Percentiles rank a stretch among this genome's conserved stretches.
Conservation (phyloP, 2,329 filamentous ascomycete genomes). For the Claviceps sorghi region DNA sequence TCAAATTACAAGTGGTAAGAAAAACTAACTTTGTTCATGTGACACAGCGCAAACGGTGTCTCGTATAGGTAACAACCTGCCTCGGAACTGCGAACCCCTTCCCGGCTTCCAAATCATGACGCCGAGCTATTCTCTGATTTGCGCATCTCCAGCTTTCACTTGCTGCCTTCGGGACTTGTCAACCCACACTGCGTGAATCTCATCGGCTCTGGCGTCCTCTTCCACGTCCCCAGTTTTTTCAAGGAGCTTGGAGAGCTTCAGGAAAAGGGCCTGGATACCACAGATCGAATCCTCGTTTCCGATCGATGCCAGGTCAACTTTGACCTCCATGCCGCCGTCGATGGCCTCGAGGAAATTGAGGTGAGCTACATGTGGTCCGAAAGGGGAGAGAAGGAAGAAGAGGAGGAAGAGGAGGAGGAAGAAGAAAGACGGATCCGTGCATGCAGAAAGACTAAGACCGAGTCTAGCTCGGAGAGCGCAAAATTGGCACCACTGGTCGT, state of each 20-base stretch:
- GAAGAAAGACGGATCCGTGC: not conserved
- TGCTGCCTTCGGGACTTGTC: constrained; percentile 56
- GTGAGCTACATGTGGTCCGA: constrained; percentile 20
- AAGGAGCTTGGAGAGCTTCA: constrained; percentile 26
- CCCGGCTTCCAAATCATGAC: not conserved
- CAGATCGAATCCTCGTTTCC: constrained; percentile 43
- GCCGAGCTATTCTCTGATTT: not conserved
- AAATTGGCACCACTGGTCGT: constrained; percentile 23
- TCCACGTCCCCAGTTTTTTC: constrained; percentile 38
- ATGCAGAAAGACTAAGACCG: not conserved
- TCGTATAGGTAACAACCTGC: constrained; percentile 19
- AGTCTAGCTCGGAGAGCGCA: constrained; percentile 7
- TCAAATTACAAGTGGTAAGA: not conserved
- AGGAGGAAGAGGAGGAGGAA: not conserved
- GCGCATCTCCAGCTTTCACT: constrained; percentile 35
- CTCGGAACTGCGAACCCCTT: not conserved
- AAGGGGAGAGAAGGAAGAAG: not conserved
- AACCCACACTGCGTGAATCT: constrained; percentile 56
- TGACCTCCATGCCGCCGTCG: constrained; percentile 50
- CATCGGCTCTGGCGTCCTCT: constrained; percentile 55
- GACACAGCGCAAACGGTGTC: constrained; percentile 15
- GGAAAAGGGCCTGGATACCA: constrained; percentile 12
- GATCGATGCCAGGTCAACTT: constrained; percentile 51
- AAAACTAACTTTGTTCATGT: not conserved
- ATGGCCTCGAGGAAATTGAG: constrained; percentile 50